Percentiles rank a stretch among this genome's conserved stretches.
phyloP scores from a whole-genome alignment of 2,329 filamentous ascomycete species.

The Stromatinia cepivora region DNA sequence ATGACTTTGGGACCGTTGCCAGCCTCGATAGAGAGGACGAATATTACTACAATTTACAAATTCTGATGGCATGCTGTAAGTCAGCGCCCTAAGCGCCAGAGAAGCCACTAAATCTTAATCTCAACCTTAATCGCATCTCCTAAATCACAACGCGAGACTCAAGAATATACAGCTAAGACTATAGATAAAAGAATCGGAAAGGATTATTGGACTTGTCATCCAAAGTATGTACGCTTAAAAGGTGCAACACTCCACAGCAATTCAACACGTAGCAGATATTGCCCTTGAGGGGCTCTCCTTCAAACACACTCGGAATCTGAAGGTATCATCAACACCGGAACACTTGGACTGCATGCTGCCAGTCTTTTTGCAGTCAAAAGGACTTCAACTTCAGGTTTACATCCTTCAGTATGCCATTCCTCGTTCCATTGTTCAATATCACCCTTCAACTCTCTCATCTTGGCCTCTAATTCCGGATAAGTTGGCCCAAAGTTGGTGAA shows the following conservation, averaged over 20 bases:
- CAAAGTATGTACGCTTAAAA: neutral
- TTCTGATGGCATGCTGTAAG: neutral
- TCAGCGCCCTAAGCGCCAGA: neutral
- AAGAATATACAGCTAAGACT: neutral
- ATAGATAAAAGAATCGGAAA: neutral
- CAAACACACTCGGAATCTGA: neutral
- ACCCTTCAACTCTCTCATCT: neutral
- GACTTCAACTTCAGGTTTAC: neutral
- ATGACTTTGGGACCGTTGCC: neutral
- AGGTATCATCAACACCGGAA: neutral
- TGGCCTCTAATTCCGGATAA: neutral
- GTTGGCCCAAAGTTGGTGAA: neutral
- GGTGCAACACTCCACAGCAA: no score
- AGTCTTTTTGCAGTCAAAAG: neutral
- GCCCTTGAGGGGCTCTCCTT: no score
- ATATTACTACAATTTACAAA: no score
- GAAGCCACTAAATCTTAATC: no score
- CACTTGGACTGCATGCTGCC: neutral
- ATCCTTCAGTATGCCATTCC: neutral
- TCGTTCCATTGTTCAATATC: neutral
- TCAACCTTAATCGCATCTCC: no score
- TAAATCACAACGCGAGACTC: neutral
- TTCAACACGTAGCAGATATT: neutral
- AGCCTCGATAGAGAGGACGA: neutral
- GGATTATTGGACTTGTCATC: neutral